A percentile compares a stretch with the other conserved stretches of the same genome.
phyloP scores from a whole-genome alignment of 2,329 filamentous ascomycete genomes.

The Nemania sp. region DNA sequence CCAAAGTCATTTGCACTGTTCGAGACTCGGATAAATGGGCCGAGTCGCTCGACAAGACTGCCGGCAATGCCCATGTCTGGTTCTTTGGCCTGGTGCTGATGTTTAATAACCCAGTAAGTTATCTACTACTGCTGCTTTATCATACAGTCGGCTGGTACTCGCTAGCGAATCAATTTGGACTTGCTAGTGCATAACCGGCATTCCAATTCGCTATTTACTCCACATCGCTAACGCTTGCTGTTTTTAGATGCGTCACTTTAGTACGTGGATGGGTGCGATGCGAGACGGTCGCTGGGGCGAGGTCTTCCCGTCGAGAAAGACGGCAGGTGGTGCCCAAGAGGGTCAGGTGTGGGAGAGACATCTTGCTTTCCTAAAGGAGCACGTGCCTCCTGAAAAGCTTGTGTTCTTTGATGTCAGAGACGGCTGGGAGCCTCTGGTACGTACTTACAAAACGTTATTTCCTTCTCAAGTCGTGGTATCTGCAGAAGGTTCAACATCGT shows the following conservation, averaged over 20 bases:
- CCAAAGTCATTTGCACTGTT: conserved; percentile 37
- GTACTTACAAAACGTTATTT: neutral
- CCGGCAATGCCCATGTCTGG: conserved; percentile 28
- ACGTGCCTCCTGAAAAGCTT: conserved; percentile 30
- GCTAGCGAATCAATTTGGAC: too few relatives aligned
- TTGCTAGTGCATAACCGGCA: too few relatives aligned
- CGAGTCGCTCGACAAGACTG: conserved; percentile 30
- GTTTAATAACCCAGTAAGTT: conserved; percentile 26
- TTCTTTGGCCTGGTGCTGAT: conserved; percentile 25
- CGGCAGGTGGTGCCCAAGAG: conserved; percentile 8
- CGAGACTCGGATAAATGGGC: conserved; percentile 36
- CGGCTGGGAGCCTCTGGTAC: conserved; percentile 29
- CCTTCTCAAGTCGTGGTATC: neutral
- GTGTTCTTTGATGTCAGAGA: conserved; percentile 34
- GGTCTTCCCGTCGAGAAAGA: conserved; percentile 26
- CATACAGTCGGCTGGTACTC: too few relatives aligned
- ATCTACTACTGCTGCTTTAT: too few relatives aligned
- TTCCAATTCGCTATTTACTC: neutral
- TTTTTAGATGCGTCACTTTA: conserved; percentile 29
- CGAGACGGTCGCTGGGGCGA: conserved; percentile 29
- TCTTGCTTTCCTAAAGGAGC: conserved; percentile 30
- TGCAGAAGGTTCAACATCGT: too few relatives aligned
- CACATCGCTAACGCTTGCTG: conserved; percentile 4
- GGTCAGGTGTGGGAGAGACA: conserved; percentile 30
- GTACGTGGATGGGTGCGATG: conserved; percentile 24